Evolutionary conservation across 345 rosid species (phyloP), one percentile per base, ranked within the genome.

Genomic region (Eucalyptus urophylla): DNA sequence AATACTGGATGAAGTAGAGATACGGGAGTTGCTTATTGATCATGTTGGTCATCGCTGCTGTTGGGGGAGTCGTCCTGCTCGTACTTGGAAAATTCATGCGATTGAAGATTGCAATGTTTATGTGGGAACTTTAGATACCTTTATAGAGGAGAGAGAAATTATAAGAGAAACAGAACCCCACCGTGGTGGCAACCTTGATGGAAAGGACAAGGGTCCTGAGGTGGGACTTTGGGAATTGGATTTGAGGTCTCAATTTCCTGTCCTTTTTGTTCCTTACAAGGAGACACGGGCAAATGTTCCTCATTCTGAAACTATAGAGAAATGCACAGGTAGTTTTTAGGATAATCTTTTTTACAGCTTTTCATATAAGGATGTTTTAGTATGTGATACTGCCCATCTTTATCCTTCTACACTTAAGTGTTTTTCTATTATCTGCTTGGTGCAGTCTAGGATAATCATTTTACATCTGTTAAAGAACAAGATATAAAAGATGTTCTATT

Each of bases 61-160:
- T 92, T 97, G 99, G 99, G 99, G 99, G 89, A 98, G 99, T 89
- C 97, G 95, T 88, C 99, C 98, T 47, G 97, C 99, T 93, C 95
- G 99, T 60, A 94, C 98, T 10, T 98, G 99, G 99, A 98, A 93
- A 94, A 98, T 98, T 93, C 96, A 86, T 49, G 92, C 96, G 2
- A 89, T 97, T 8, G 99, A 98, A 91, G 99, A 96, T 93, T 98
- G 99, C 92, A 97, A 97, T 92, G 99, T 98, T 87, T 96, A 97
- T 89, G 96, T 96, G 8, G 99, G 99, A 88, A 96, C 98, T 86
- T 95, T 98, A 11, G 99, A 98, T 47, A 95, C 99, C 65, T 97
- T 98, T 89, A 87, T 95, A 50, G 99, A 97, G 94, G 98, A 97
- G 87, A 96, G 99, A 92, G 98, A 98, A 91, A 91, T 90, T 49